phyloP scores from a whole-genome alignment of 306 rosid genomes.

The Glycyrrhiza uralensis region DNA sequence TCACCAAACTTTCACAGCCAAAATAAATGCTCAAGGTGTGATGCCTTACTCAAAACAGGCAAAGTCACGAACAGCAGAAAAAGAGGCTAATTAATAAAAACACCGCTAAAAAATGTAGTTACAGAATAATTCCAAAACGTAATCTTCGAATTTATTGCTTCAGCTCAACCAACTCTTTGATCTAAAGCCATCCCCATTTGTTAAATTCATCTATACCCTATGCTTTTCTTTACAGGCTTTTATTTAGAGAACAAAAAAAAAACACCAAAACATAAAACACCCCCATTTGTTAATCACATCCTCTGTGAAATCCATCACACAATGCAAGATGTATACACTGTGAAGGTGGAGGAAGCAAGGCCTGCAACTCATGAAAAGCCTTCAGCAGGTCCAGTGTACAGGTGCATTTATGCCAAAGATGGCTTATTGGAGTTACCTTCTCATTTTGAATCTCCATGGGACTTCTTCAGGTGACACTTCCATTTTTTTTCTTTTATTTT shows the following conservation, averaged over 20 bases:
- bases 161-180: conserved; percentile 47
- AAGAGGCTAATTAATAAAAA: conserved; percentile 34
- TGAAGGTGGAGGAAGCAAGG: conserved; percentile 69
- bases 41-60: neutral
- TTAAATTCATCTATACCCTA: neutral
- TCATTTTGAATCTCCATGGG: conserved; percentile 75
- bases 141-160: conserved; percentile 47
- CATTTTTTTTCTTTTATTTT: neutral
- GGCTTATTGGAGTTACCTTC: conserved; percentile 57
- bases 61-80: neutral
- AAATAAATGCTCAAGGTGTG: conserved; percentile 10
- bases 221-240: neutral
- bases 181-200: conserved; percentile 1
- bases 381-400: conserved; percentile 73
- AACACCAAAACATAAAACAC: neutral
- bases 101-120: conserved; percentile 1
- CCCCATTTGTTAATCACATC: neutral
- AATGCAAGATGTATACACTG: conserved; percentile 46
- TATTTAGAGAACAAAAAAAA: neutral
- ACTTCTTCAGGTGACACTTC: conserved; percentile 72
- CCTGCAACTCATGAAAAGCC: conserved; percentile 41
- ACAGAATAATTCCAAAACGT: neutral
- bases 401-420: conserved; percentile 85
- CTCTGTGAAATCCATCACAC: neutral
- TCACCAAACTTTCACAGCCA: conserved; percentile 1